Conservation (phyloP, 2,329 filamentous ascomycete species). For the Hortaea sp. region DNA sequence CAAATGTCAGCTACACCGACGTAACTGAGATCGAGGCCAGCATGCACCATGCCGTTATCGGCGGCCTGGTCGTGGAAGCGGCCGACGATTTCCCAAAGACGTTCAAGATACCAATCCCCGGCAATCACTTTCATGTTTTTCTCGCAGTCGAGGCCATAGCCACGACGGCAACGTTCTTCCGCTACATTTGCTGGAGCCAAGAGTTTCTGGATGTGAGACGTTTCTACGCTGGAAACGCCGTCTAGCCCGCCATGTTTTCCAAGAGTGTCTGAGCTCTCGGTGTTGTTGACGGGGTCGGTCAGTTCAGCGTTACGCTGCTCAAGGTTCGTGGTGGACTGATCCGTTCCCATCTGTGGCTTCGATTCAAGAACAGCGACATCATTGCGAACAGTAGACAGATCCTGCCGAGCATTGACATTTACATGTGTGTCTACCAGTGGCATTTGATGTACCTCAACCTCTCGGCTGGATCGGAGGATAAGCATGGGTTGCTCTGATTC, state of each 20-base stretch:
- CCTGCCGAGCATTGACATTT: slow-evolving; percentile 34
- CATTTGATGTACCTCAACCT: slow-evolving; percentile 40
- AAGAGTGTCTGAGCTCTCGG: neutral
- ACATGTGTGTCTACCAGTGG: slow-evolving; percentile 32
- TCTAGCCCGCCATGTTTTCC: neutral
- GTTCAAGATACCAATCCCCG: slow-evolving; percentile 65
- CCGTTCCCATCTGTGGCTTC: slow-evolving; percentile 1
- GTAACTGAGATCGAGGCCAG: slow-evolving; percentile 62
- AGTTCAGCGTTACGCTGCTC: slow-evolving; percentile 14
- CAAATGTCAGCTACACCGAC: slow-evolving; percentile 65
- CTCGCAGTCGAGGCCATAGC: slow-evolving; percentile 47
- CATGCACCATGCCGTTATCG: slow-evolving; percentile 60
- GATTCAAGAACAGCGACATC: slow-evolving; percentile 16
- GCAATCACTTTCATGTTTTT: slow-evolving; percentile 57
- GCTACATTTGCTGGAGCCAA: slow-evolving; percentile 28
- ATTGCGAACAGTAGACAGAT: slow-evolving; percentile 23
- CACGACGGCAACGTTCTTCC: slow-evolving; percentile 46
- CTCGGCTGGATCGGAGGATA: slow-evolving; percentile 42
- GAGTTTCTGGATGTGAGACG: slow-evolving; percentile 12
- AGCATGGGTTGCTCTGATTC: slow-evolving; percentile 42
- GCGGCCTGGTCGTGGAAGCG: slow-evolving; percentile 55
- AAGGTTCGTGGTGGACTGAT: slow-evolving; percentile 7
- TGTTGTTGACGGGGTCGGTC: slow-evolving; percentile 6
- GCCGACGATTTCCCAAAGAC: slow-evolving; percentile 67
- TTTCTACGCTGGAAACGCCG: neutral